Conservation (phyloP, 176 grass and related monocot species). For the Oryza nivara region DNA sequence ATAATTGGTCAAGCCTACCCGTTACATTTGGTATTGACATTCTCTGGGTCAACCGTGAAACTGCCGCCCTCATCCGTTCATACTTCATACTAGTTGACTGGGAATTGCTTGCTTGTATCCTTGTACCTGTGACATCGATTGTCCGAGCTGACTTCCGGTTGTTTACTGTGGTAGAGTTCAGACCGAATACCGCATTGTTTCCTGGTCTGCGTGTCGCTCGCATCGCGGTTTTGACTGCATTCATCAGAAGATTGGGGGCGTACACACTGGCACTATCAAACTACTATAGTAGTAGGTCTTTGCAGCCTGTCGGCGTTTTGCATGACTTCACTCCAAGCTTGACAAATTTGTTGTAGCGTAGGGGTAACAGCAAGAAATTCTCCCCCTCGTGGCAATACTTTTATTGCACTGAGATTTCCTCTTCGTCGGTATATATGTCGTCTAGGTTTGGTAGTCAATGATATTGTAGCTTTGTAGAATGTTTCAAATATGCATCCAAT, state of each 20-base stretch:
- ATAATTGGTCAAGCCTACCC: background rate
- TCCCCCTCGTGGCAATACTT: background rate
- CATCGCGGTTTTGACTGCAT: background rate
- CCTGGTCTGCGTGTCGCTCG: background rate
- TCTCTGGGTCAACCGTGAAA: background rate
- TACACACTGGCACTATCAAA: background rate
- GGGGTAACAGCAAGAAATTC: background rate
- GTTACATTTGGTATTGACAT: background rate
- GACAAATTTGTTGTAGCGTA: background rate
- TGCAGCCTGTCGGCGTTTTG: background rate
- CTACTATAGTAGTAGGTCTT: background rate
- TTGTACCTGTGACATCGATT: background rate
- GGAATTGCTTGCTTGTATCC: background rate
- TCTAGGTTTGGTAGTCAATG: background rate
- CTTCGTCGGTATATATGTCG: background rate
- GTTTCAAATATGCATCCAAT: background rate
- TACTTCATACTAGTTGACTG: conserved; percentile 37
- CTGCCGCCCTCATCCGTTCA: conserved; percentile 4
- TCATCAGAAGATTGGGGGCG: background rate
- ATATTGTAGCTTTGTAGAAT: background rate
- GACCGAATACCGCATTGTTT: background rate
- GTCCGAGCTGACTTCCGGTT: conserved; percentile 1
- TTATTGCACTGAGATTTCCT: background rate
- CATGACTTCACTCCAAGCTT: background rate
- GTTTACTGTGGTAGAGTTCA: background rate